Base-by-base conservation (phyloP, 495 filamentous ascomycete genomes). In the Annulohypoxylon moriforme region DNA sequence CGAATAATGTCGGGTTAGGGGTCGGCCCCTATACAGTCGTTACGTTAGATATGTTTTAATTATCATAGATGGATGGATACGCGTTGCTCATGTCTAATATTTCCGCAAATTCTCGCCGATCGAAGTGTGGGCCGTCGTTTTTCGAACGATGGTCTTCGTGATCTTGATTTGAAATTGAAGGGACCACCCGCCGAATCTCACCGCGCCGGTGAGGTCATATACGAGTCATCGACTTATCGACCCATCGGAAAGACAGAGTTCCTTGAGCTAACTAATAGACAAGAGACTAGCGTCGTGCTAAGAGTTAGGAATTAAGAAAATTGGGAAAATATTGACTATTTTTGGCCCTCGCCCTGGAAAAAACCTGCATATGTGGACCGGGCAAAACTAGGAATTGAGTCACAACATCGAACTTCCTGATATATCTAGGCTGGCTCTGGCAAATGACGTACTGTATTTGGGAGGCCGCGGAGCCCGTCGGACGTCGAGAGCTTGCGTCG, bases 11-110 rank as follows among this genome's bases (percentile, higher is more conserved):
- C 50, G 60, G 49, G 66, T 40, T 60, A 60, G n/a, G 60, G 61
- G 56, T 56, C 46, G 55, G 55, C 55, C 61, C 61, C 68, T 61
- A 31, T 66, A 24, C 68, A 71, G 68, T 71, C 68, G 61, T 59
- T 71, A 71, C 61, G 47, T 46, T 66, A 71, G 68, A 64, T 58
- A 71, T 66, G 60, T 56, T 46, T 22, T 65, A 65, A 66, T 65
- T 49, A 36, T 20, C 25, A 66, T 65, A 65, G 68, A n/a, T n/a
- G n/a, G n/a, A n/a, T n/a, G n/a, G n/a, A 71, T 60, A 64, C 46
- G 36, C 53, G 24, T 53, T 58, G 31, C 59, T 58, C 13, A 33
- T 57, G 31, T n/a, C 59, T 58, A 6, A 33, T 49, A 18, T 47
- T 22, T 47, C 53, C 49, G 31, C 47, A 61, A 65, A 38, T 65